Evolutionary conservation across 2,329 filamentous ascomycete species (phyloP), one percentile per base, ranked within the genome.

Genomic region (Talaromyces sp.): DNA sequence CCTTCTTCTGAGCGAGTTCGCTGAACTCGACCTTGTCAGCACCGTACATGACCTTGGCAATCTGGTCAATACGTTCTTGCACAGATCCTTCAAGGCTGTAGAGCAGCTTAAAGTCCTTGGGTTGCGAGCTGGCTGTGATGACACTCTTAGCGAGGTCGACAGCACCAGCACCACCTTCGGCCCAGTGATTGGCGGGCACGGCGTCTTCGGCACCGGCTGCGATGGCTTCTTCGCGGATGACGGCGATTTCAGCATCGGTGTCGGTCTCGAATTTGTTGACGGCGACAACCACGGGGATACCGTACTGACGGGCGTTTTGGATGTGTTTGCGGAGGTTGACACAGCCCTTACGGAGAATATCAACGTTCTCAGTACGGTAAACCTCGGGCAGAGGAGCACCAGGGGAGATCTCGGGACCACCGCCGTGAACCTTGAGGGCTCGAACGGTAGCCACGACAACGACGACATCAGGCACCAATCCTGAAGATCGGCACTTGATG

Each of bases 201-300:
- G 95, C 95, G 75, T 97, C 93, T 76, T 96, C 92, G 16, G 95
- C 95, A 65, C 95, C 95, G 4, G 95, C 95, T 57, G 92, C 88
- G 68, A 97, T 87, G 54, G 95, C 90, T 77, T 97, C 94, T 76
- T 98, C 93, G 65, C 91, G 89, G 71, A 99, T 88, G 68, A 95
- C 90, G 43, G 90, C 87, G 67, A 97, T 90, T 77, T 99, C 95
- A 62, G 93, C 93, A 14, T 94, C 90, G 2, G 93, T 97, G 75
- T 99, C 95, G 6, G 93, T 97, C 67, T 90, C 86, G 78, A 99
- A 97, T 78, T 91, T 92, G 85, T 99, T 99, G 84, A 99, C 95
- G 61, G 94, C 95, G 14, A 99, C 94, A 16, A 99, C 90, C 7
- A 99, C 94, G 6, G 95, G 94, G 22, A 97, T 87, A 49, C 95